Percentiles rank a stretch among this genome's conserved stretches.
Conservation (phyloP, 345 rosid genomes). For the Heritiera littoralis region DNA sequence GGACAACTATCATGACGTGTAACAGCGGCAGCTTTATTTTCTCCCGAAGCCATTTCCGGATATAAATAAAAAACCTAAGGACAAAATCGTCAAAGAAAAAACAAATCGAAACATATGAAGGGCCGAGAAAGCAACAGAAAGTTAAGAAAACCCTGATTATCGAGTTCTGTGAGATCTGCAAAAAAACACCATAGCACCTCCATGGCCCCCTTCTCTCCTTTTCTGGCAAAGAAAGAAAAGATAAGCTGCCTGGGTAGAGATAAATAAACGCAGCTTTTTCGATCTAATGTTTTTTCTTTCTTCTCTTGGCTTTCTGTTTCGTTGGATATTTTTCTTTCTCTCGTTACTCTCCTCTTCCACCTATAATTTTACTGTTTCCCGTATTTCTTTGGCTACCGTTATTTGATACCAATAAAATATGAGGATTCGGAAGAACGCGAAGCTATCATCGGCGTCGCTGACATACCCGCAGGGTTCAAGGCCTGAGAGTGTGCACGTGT, state of each 20-base stretch:
- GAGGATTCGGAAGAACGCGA: conserved; percentile 94
- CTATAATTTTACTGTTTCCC: conserved; percentile 7
- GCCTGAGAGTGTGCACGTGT: conserved; percentile 50
- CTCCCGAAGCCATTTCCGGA: conserved; percentile 22
- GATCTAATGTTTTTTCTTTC: background rate
- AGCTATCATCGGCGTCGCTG: conserved; percentile 43
- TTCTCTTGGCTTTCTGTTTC: background rate
- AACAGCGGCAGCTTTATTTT: conserved; percentile 52
- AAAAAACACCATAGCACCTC: conserved; percentile 21
- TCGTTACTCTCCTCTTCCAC: background rate
- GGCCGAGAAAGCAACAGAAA: conserved; percentile 56
- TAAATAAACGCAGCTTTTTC: conserved; percentile 7
- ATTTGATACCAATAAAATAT: conserved; percentile 27
- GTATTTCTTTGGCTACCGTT: background rate
- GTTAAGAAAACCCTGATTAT: conserved; percentile 53
- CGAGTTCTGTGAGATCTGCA: conserved; percentile 80
- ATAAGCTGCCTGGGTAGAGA: conserved; percentile 22
- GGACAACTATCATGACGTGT: conserved; percentile 47
- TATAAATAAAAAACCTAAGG: conserved; percentile 34
- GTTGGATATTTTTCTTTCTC: background rate
- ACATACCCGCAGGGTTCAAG: conserved; percentile 43
- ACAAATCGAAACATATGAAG: conserved; percentile 55
- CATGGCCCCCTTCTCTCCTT: background rate
- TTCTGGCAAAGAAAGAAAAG: background rate
- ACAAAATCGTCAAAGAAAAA: conserved; percentile 35